These are phyloP conservation scores for Nakazawaea sp. DNA, from an alignment of 805 yeast species.

Conservation along the genomic window DNA sequence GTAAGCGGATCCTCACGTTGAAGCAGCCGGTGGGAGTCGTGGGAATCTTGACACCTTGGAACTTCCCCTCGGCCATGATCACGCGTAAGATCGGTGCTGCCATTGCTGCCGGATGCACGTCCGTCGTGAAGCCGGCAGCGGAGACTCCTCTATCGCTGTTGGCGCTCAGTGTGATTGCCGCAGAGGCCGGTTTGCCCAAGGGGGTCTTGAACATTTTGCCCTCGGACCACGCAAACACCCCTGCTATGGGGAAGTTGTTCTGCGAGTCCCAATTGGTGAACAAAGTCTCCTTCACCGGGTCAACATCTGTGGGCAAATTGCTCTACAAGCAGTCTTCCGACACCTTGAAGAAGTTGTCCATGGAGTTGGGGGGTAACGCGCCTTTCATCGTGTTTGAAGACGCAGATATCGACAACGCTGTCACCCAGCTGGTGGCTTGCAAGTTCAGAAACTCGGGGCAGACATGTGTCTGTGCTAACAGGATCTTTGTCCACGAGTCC, in stretches of 20 bases:
- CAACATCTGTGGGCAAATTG: conserved; percentile 65
- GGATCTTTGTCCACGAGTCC: conserved; percentile 57
- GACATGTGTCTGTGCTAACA: conserved; percentile 76
- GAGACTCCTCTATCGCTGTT: conserved; percentile 72
- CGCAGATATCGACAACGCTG: conserved; percentile 61
- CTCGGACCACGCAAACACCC: conserved; percentile 32
- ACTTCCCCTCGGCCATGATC: conserved; percentile 77
- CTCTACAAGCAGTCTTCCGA: conserved; percentile 55
- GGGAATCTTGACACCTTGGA: conserved; percentile 80
- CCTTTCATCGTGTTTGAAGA: conserved; percentile 73
- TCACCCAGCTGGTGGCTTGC: conserved; percentile 56
- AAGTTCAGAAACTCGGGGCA: conserved; percentile 77
- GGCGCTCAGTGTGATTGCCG: conserved; percentile 54
- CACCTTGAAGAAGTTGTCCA: conserved; percentile 61
- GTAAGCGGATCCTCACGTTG: conserved; percentile 46
- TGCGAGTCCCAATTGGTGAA: conserved; percentile 49
- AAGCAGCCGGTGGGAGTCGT: conserved; percentile 80
- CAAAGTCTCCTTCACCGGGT: conserved; percentile 74
- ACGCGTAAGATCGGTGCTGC: conserved; percentile 73
- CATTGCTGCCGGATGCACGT: conserved; percentile 72
- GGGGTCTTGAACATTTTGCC: conserved; percentile 65
- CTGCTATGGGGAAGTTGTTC: conserved; percentile 47
- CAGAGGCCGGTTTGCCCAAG: conserved; percentile 63
- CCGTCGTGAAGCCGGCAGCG: conserved; percentile 70
- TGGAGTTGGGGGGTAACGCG: conserved; percentile 80